A percentile compares a stretch with the other conserved stretches of the same genome.
These are phyloP conservation scores for Fagopyrum tataricum DNA, from an alignment of 148 eudicot species.

Conservation along the genomic window DNA sequence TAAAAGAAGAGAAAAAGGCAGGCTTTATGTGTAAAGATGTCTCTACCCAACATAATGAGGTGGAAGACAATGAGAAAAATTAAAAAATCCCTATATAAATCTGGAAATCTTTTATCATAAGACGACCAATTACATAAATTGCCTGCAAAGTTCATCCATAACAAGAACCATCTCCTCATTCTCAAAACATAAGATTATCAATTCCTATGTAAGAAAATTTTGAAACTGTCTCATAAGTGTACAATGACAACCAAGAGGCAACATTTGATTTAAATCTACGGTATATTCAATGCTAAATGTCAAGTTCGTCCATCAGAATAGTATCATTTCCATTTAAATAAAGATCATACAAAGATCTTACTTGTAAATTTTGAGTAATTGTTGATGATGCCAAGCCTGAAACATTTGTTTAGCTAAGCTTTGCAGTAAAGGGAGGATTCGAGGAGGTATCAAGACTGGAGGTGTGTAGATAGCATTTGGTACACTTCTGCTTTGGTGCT, in stretches of 20 bases:
- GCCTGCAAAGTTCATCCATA: too few species aligned
- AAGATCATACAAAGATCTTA: constrained; percentile 15
- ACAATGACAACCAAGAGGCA: too few species aligned
- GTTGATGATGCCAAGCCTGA: constrained; percentile 82
- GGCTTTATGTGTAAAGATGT: neutral
- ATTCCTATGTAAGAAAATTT: neutral
- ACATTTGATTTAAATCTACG: neutral
- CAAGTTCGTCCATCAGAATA: neutral
- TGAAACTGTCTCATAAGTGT: too few species aligned
- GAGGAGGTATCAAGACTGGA: constrained; percentile 83
- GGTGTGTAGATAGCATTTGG: constrained; percentile 85
- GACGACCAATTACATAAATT: too few species aligned
- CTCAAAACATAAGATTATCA: too few species aligned
- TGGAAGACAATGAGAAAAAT: neutral
- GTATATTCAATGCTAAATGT: neutral
- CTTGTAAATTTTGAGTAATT: constrained; percentile 86
- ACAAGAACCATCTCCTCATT: too few species aligned
- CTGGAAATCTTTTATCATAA: neutral
- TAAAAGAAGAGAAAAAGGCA: too few species aligned
- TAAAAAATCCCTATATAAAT: neutral
- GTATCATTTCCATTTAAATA: neutral
- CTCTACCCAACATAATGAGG: neutral
- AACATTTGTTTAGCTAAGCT: constrained; percentile 92
- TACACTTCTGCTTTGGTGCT: constrained; percentile 30
- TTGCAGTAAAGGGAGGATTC: constrained; percentile 84